These are phyloP conservation scores for Rhodotorula sphaerocarpa DNA, from an alignment of 768 basidiomycete genomes.

Conservation along the genomic window DNA sequence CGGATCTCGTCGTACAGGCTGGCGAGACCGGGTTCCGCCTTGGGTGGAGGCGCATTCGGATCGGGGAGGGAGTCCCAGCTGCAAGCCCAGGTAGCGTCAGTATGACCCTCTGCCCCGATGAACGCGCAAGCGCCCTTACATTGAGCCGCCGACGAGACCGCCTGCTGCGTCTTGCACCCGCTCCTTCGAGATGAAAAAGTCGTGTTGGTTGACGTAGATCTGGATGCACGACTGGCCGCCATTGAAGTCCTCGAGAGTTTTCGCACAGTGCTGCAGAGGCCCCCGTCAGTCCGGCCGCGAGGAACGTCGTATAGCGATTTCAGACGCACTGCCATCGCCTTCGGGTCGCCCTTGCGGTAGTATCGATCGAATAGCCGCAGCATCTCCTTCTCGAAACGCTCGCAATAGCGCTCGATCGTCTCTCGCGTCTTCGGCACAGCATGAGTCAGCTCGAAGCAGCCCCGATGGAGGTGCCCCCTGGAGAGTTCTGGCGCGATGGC, in stretches of 20 bases:
- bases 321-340: conserved; percentile 86
- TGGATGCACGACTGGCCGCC: conserved; percentile 94
- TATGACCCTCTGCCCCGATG: not conserved
- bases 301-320: conserved; percentile 38
- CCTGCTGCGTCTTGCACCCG: conserved; percentile 54
- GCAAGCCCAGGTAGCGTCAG: conserved; percentile 23
- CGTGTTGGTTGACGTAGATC: conserved; percentile 98
- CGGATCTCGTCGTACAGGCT: conserved; percentile 81
- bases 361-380: conserved; percentile 88
- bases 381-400: conserved; percentile 98
- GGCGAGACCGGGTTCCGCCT: conserved; percentile 65
- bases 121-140: conserved; percentile 19
- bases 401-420: conserved; percentile 91
- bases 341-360: conserved; percentile 93
- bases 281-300: not conserved
- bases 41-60: conserved; percentile 68
- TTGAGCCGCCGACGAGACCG: conserved; percentile 48
- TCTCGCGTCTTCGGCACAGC: conserved; percentile 60
- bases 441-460: not conserved
- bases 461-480: not conserved
- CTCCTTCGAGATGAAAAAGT: conserved; percentile 87
- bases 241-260: conserved; percentile 93
- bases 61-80: conserved; percentile 79
- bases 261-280: conserved; percentile 80
- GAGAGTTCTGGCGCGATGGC: not conserved